Percentiles rank a stretch among this genome's conserved stretches.
These are phyloP conservation scores for Mycosarcoma mackinlayi DNA, from an alignment of 1,284 basidiomycete species.

Conservation along the genomic window DNA sequence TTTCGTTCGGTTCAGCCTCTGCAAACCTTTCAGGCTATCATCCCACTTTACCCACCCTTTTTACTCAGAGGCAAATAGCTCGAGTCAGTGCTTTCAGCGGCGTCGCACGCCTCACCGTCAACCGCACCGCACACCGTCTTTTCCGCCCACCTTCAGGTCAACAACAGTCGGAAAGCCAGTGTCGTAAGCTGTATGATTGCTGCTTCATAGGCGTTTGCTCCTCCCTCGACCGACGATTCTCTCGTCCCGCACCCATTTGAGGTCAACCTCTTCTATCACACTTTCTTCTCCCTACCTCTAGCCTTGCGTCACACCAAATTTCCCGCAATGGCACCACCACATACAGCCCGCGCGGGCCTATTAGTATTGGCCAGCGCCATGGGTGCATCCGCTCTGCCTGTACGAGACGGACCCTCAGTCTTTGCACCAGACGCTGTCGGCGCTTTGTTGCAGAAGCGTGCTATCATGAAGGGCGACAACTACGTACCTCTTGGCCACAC, in stretches of 20 bases:
- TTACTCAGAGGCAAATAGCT: no score
- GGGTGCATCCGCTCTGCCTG: slow-evolving; percentile 19
- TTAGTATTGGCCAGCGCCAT: slow-evolving; percentile 20
- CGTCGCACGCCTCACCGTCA: not conserved
- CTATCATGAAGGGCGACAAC: slow-evolving; percentile 53
- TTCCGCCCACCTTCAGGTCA: no score
- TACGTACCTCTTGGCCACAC: slow-evolving; percentile 43
- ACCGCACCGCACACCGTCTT: not conserved
- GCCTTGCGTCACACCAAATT: not conserved
- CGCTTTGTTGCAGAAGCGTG: slow-evolving; percentile 39
- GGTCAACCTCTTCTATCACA: not conserved
- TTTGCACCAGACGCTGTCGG: slow-evolving; percentile 20
- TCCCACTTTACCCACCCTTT: slow-evolving; percentile 2
- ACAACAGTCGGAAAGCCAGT: no score
- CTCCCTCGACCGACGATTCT: slow-evolving; percentile 5
- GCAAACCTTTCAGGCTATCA: not conserved
- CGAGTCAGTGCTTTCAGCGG: no score
- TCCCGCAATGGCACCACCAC: slow-evolving; percentile 4
- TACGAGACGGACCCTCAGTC: slow-evolving; percentile 25
- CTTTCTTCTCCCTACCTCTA: not conserved
- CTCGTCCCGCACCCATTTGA: not conserved
- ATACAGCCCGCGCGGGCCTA: slow-evolving; percentile 8
- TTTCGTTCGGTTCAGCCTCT: slow-evolving; percentile 1
- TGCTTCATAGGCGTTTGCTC: not conserved
- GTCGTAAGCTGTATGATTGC: slow-evolving; percentile 2